phyloP scores from a whole-genome alignment of 768 basidiomycete genomes.

The Tephrocybe sp. region DNA sequence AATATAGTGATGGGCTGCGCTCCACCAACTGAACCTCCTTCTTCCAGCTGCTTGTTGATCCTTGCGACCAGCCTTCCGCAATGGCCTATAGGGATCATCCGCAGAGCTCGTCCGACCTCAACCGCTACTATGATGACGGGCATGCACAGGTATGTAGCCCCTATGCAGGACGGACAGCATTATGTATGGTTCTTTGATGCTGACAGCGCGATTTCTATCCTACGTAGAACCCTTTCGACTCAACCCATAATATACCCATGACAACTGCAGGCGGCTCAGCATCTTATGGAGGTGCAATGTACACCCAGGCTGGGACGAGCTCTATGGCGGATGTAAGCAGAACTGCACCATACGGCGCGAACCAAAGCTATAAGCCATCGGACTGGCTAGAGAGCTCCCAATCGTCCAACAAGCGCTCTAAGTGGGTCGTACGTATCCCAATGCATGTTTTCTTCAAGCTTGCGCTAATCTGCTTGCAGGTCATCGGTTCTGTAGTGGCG shows the following conservation, averaged over 20 bases:
- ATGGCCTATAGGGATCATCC: conserved; percentile 20
- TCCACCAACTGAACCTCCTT: background rate
- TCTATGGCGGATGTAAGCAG: conserved; percentile 14
- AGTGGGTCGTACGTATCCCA: conserved; percentile 20
- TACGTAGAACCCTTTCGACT: conserved; percentile 16
- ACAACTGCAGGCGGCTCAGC: conserved; percentile 10
- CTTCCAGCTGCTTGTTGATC: background rate
- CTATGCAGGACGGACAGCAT: background rate
- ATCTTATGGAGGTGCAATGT: conserved; percentile 15
- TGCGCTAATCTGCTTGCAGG: conserved; percentile 29
- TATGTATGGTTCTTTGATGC: no score
- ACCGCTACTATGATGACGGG: conserved; percentile 19
- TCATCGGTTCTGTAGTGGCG: conserved; percentile 42
- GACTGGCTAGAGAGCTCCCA: conserved; percentile 19
- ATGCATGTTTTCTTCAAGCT: background rate
- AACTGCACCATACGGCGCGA: conserved; percentile 5
- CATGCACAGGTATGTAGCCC: conserved; percentile 13
- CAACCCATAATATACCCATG: conserved; percentile 18
- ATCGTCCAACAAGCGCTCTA: conserved; percentile 18
- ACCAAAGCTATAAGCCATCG: conserved; percentile 15
- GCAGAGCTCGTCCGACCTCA: conserved; percentile 15
- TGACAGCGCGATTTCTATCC: background rate
- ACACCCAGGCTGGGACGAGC: conserved; percentile 18
- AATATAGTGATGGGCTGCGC: conserved; percentile 5
- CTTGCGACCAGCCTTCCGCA: background rate